These are phyloP conservation scores for Porogramme epimiltina DNA, from an alignment of 1,284 basidiomycete species.

Conservation along the genomic window DNA sequence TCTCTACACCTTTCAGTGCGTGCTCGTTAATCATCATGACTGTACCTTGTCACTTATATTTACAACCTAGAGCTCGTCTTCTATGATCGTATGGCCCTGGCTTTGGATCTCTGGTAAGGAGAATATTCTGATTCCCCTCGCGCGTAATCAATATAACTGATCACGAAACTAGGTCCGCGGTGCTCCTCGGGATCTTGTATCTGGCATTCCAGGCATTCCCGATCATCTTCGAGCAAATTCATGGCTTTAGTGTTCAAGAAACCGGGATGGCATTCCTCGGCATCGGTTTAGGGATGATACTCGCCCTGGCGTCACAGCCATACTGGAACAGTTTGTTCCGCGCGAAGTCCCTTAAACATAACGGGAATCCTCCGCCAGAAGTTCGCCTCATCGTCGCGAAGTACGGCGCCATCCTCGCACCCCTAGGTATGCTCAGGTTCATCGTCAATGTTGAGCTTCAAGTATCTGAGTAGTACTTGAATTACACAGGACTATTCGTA, in stretches of 20 bases:
- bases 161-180: constrained; percentile 32
- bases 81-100: constrained; percentile 75
- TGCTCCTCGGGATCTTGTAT: constrained; percentile 74
- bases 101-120: constrained; percentile 56
- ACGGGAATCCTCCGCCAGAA: constrained; percentile 69
- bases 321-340: constrained; percentile 57
- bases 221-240: constrained; percentile 63
- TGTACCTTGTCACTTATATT: neutral
- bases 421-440: constrained; percentile 38
- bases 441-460: neutral
- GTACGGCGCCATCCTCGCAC: constrained; percentile 68
- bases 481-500: constrained; percentile 57
- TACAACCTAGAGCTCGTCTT: constrained; percentile 58
- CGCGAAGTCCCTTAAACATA: constrained; percentile 32
- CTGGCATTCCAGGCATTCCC: constrained; percentile 75
- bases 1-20: constrained; percentile 72
- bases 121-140: too few species aligned
- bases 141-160: too few species aligned
- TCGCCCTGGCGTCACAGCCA: constrained; percentile 57
- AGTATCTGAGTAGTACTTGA: neutral
- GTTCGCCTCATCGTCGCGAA: constrained; percentile 67
- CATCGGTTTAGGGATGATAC: constrained; percentile 68
- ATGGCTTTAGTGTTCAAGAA: constrained; percentile 61
- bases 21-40: constrained; percentile 8
- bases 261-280: constrained; percentile 74